Conservation (phyloP, 2,329 filamentous ascomycete species). For the Cercospora berteroae region DNA sequence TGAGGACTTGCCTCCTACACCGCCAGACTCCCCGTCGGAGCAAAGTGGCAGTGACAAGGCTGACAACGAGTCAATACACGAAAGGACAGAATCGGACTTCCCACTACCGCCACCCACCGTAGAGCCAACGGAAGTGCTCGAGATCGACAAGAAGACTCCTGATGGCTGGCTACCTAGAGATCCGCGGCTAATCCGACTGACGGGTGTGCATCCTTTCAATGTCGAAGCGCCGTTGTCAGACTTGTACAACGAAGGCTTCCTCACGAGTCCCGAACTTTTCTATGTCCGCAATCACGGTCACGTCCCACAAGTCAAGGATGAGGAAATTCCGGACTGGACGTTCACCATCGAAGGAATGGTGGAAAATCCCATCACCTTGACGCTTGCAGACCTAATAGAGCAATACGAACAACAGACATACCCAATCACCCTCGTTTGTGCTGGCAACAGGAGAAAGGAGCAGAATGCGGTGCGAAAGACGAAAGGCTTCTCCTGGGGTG, state of each 20-base stretch:
- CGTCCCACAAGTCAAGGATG: slow-evolving; percentile 72
- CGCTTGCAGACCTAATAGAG: slow-evolving; percentile 67
- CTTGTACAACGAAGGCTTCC: slow-evolving; percentile 76
- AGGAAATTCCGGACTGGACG: slow-evolving; percentile 73
- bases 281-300: slow-evolving; percentile 89
- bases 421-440: slow-evolving; percentile 85
- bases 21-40: slow-evolving; percentile 39
- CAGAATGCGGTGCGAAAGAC: slow-evolving; percentile 88
- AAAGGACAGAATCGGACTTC: slow-evolving; percentile 53
- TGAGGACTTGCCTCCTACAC: slow-evolving; percentile 37
- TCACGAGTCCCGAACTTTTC: slow-evolving; percentile 83
- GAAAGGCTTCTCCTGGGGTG: slow-evolving; percentile 92
- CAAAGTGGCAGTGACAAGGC: slow-evolving; percentile 34
- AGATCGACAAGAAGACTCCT: slow-evolving; percentile 78
- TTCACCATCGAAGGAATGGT: slow-evolving; percentile 85
- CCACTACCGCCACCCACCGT: slow-evolving; percentile 67
- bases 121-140: slow-evolving; percentile 60
- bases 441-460: slow-evolving; percentile 87
- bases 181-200: slow-evolving; percentile 77
- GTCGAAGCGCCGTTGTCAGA: slow-evolving; percentile 78
- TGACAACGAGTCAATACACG: slow-evolving; percentile 52
- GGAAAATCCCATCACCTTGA: slow-evolving; percentile 69
- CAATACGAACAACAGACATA: slow-evolving; percentile 80
- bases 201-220: slow-evolving; percentile 88
- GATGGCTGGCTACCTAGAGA: slow-evolving; percentile 80